Evolutionary conservation across 345 rosid genomes (phyloP).

Genomic region (Erysimum cheiranthoides): DNA sequence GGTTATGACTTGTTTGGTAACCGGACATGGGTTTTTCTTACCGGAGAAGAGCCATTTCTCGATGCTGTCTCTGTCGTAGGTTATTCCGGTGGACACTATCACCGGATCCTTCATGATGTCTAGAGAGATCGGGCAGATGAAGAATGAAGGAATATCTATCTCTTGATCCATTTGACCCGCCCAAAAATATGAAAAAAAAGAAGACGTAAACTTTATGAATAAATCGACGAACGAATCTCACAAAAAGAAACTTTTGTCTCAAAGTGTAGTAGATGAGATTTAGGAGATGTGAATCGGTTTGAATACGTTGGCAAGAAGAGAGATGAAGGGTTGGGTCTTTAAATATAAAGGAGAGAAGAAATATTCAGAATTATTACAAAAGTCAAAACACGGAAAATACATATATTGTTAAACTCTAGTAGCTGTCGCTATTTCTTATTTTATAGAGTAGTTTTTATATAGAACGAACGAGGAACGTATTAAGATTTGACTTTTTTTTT

Average conservation of each 20-base stretch:
- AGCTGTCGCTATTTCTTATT: slow-evolving; percentile 31
- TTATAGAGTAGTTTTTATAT: slow-evolving; percentile 4
- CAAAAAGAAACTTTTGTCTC: not conserved
- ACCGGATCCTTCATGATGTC: slow-evolving; percentile 87
- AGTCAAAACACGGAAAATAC: slow-evolving; percentile 70
- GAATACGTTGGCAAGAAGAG: slow-evolving; percentile 44
- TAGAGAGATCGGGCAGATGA: slow-evolving; percentile 77
- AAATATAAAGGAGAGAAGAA: slow-evolving; percentile 44
- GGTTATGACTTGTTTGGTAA: slow-evolving; percentile 68
- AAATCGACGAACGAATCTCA: slow-evolving; percentile 25
- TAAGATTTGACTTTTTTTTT: slow-evolving; percentile 42
- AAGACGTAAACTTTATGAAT: slow-evolving; percentile 2
- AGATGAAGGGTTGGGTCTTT: slow-evolving; percentile 36
- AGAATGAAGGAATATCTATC: slow-evolving; percentile 68
- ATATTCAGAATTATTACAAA: slow-evolving; percentile 43
- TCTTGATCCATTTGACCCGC: slow-evolving; percentile 57
- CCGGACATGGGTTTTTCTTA: slow-evolving; percentile 67
- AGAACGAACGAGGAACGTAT: slow-evolving; percentile 43
- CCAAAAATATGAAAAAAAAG: not conserved
- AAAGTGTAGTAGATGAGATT: slow-evolving; percentile 40
- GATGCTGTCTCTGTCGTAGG: slow-evolving; percentile 74
- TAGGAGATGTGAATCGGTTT: slow-evolving; percentile 50
- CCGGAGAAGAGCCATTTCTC: slow-evolving; percentile 69
- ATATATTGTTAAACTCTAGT: slow-evolving; percentile 30
- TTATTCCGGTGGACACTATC: slow-evolving; percentile 69